Conservation (phyloP, 768 basidiomycete genomes). For the Neoboletus brunneissimus region DNA sequence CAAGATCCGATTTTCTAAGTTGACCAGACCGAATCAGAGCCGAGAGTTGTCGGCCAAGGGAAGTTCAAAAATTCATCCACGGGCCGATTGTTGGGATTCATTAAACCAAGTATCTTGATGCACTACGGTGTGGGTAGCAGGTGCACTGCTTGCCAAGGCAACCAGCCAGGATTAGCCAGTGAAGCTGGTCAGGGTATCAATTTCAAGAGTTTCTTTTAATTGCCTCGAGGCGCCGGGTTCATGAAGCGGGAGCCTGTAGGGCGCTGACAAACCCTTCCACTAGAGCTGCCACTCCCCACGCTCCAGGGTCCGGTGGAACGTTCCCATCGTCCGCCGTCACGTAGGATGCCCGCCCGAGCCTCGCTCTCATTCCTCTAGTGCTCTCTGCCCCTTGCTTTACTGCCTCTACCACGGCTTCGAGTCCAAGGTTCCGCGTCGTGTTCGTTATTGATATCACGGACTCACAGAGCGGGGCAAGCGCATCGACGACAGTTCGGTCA, state of each 20-base stretch:
- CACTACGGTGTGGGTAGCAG: no score
- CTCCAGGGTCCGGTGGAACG: conserved; percentile 55
- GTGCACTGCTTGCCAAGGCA: no score
- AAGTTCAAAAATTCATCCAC: no score
- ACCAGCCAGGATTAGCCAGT: no score
- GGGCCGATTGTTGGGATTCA: no score
- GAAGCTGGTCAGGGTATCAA: background rate
- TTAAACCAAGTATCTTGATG: no score
- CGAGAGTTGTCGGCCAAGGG: no score
- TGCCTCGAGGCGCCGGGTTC: background rate
- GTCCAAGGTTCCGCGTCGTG: background rate
- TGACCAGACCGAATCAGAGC: no score
- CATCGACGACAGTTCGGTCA: conserved; percentile 57
- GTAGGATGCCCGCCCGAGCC: conserved; percentile 52
- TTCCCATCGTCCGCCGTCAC: conserved; percentile 29
- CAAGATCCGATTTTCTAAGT: no score
- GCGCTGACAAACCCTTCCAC: conserved; percentile 38
- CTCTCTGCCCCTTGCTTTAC: conserved; percentile 44
- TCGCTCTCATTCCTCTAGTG: conserved; percentile 46
- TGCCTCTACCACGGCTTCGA: conserved; percentile 25
- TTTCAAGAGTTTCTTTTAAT: background rate
- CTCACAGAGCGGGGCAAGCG: conserved; percentile 45
- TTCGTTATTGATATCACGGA: conserved; percentile 5
- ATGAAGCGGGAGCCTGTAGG: background rate
- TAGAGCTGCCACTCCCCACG: conserved; percentile 48